Evolutionary conservation across 768 basidiomycete species (phyloP).

Genomic region (Boletus subparvulus): DNA sequence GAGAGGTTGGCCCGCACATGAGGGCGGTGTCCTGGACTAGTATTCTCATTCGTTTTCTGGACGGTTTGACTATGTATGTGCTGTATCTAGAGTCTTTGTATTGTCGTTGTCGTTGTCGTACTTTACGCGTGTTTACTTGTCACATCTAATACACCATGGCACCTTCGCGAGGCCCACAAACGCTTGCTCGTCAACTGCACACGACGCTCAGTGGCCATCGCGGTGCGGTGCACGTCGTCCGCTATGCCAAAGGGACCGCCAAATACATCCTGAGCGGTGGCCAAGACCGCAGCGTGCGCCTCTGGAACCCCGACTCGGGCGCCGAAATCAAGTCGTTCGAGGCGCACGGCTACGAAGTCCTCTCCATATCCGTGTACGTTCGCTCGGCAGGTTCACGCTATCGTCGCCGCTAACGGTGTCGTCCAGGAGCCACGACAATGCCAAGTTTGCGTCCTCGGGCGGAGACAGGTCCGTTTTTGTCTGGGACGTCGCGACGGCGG

Average conservation of each 20-base stretch:
- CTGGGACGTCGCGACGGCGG: constrained; percentile 92
- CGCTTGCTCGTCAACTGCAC: constrained; percentile 62
- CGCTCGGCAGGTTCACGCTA: background rate
- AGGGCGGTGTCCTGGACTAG: background rate
- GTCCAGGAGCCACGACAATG: constrained; percentile 84
- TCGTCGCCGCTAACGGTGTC: background rate
- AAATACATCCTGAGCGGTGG: constrained; percentile 94
- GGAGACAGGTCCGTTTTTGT: constrained; percentile 92
- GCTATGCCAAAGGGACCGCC: constrained; percentile 84
- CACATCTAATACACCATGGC: constrained; percentile 37
- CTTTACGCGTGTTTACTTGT: background rate
- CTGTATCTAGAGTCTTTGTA: background rate
- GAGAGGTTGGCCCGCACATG: constrained; percentile 5
- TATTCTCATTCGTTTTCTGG: background rate
- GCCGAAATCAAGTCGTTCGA: constrained; percentile 89
- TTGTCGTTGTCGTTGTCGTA: background rate
- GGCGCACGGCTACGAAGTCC: constrained; percentile 94
- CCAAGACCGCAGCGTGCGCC: constrained; percentile 82
- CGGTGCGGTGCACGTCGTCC: constrained; percentile 87
- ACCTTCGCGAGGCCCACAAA: constrained; percentile 51
- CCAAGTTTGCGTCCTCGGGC: constrained; percentile 89
- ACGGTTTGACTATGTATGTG: background rate
- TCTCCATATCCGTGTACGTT: constrained; percentile 84
- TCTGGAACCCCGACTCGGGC: constrained; percentile 88
- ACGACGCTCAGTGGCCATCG: constrained; percentile 64